Evolutionary conservation across 176 grass and related monocot genomes (phyloP).

Genomic region (Eleusine indica): DNA sequence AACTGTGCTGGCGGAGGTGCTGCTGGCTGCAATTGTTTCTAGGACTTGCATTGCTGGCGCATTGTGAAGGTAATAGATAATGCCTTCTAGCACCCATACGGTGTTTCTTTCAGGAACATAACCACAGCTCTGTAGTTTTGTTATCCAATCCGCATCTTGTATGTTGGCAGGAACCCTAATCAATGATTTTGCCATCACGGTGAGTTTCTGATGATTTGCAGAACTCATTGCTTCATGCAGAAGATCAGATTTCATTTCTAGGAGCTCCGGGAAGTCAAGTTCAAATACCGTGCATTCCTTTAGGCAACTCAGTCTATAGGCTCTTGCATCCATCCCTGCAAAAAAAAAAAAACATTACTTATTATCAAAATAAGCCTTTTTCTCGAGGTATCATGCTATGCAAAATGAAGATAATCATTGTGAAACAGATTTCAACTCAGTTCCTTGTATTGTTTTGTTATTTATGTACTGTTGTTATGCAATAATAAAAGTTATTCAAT

Average conservation of each 20-base stretch:
- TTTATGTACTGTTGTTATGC: neutral
- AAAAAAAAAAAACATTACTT: slow-evolving; percentile 5
- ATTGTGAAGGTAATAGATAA: slow-evolving; percentile 84
- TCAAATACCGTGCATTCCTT: slow-evolving; percentile 81
- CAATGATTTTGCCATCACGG: slow-evolving; percentile 57
- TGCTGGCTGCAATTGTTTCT: slow-evolving; percentile 54
- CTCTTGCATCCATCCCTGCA: slow-evolving; percentile 93
- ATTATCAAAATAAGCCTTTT: neutral
- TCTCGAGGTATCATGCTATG: neutral
- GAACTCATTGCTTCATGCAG: slow-evolving; percentile 65
- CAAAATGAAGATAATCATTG: slow-evolving; percentile 6
- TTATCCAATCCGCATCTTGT: slow-evolving; percentile 68
- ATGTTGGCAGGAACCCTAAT: slow-evolving; percentile 69
- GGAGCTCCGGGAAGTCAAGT: slow-evolving; percentile 83
- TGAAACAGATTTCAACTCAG: slow-evolving; percentile 21
- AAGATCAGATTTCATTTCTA: slow-evolving; percentile 73
- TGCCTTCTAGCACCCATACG: slow-evolving; percentile 95
- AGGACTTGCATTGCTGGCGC: slow-evolving; percentile 82
- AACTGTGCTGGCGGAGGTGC: slow-evolving; percentile 34
- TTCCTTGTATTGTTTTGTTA: neutral
- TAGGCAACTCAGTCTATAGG: slow-evolving; percentile 76
- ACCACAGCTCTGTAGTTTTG: slow-evolving; percentile 67
- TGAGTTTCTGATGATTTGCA: slow-evolving; percentile 47
- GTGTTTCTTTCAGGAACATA: slow-evolving; percentile 76
- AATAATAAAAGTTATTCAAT: neutral